A percentile compares a stretch with the other conserved stretches of the same genome.
These are phyloP conservation scores for Diplodia intermedia DNA, from an alignment of 2,329 filamentous ascomycete species.

Conservation along the genomic window DNA sequence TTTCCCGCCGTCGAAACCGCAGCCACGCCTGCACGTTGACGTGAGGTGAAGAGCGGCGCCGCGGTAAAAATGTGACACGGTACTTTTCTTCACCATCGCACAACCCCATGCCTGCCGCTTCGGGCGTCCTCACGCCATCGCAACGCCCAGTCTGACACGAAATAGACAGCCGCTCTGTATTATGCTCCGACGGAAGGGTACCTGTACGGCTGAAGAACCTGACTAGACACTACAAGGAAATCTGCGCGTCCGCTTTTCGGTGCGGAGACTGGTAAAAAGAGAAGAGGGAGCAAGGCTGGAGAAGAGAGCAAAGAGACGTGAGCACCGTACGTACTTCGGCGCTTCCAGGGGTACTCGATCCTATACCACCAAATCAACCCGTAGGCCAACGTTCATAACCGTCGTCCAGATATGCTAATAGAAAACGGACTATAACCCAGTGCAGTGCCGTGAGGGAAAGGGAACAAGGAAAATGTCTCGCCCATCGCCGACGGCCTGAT, in stretches of 20 bases:
- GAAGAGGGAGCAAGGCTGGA: conserved; percentile 13
- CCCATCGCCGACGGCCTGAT: conserved; percentile 9
- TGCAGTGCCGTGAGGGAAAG: background rate
- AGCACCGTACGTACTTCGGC: background rate
- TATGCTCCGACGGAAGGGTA: conserved; percentile 19
- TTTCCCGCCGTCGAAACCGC: background rate
- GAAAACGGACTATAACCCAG: conserved; percentile 12
- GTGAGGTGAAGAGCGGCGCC: background rate
- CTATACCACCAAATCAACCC: conserved; percentile 12
- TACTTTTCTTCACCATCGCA: background rate
- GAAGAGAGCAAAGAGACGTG: conserved; percentile 4
- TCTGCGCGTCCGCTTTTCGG: conserved; percentile 4
- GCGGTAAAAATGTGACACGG: conserved; percentile 8
- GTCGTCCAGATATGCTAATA: conserved; percentile 27
- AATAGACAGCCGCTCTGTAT: conserved; percentile 28
- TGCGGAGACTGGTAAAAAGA: background rate
- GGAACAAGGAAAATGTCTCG: conserved; percentile 10
- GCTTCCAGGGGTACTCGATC: conserved; percentile 9
- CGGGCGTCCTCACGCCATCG: background rate
- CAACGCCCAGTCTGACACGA: background rate
- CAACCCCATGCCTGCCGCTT: background rate
- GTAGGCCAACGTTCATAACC: conserved; percentile 25
- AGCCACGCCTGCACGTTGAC: background rate
- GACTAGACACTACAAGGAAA: conserved; percentile 30
- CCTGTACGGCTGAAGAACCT: conserved; percentile 14